phyloP scores from a whole-genome alignment of 164 flowering plant genomes.

The Dillenia turbinata region DNA sequence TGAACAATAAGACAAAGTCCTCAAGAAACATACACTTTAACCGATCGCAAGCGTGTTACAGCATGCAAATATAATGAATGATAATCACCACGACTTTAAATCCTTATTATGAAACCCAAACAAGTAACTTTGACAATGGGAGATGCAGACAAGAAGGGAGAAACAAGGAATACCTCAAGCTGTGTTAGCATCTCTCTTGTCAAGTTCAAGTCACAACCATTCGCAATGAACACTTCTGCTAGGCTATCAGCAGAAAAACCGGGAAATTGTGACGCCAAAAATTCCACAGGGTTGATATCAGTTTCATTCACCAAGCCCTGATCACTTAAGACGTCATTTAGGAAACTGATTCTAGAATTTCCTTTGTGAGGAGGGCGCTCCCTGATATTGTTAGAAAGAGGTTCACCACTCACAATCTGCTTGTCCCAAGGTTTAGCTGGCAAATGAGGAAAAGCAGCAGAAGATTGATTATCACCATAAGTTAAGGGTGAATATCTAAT shows the following conservation, averaged over 20 bases:
- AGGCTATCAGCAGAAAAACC: conserved; percentile 97
- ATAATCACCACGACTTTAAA: no score
- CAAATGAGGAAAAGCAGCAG: conserved; percentile 32
- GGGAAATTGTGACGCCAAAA: conserved; percentile 82
- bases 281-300: conserved; percentile 61
- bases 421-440: conserved; percentile 68
- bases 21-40: neutral
- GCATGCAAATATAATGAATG: no score
- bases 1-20: neutral
- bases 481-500: conserved; percentile 40
- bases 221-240: conserved; percentile 81
- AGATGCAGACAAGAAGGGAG: neutral
- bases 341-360: conserved; percentile 41
- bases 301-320: conserved; percentile 36
- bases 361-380: conserved; percentile 45
- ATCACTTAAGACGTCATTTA: conserved; percentile 46
- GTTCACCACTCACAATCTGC: conserved; percentile 39
- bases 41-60: no score
- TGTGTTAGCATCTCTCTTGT: conserved; percentile 97
- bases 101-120: neutral
- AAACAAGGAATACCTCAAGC: conserved; percentile 71
- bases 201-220: conserved; percentile 78
- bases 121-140: conserved; percentile 1
- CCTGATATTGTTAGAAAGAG: conserved; percentile 32
- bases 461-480: conserved; percentile 49